phyloP scores from a whole-genome alignment of 2,329 filamentous ascomycete genomes.

The Trichoderma guizhouense region DNA sequence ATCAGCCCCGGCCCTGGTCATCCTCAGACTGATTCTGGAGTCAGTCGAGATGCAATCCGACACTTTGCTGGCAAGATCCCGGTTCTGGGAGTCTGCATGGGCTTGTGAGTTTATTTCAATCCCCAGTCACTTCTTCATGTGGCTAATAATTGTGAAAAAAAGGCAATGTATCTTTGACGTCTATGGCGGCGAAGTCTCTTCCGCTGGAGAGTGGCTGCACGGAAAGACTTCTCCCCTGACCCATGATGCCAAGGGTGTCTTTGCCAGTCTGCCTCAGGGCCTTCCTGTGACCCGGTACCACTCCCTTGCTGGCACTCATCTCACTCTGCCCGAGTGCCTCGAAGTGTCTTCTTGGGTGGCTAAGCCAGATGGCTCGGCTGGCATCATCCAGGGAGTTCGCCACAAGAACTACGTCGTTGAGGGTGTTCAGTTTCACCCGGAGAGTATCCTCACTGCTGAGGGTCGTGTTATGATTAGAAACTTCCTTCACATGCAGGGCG shows the following conservation, averaged over 20 bases:
- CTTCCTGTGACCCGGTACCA: slow-evolving; percentile 93
- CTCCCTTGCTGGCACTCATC: slow-evolving; percentile 87
- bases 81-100: slow-evolving; percentile 97
- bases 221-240: slow-evolving; percentile 91
- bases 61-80: slow-evolving; percentile 94
- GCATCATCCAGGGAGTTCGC: slow-evolving; percentile 93
- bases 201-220: slow-evolving; percentile 93
- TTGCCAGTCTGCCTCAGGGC: slow-evolving; percentile 72
- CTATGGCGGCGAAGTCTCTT: slow-evolving; percentile 86
- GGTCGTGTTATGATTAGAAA: slow-evolving; percentile 89
- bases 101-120: slow-evolving; percentile 62
- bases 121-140: background rate
- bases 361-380: slow-evolving; percentile 70
- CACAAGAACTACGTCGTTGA: slow-evolving; percentile 91
- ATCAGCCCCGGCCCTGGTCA: slow-evolving; percentile 95
- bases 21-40: slow-evolving; percentile 83
- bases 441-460: slow-evolving; percentile 90
- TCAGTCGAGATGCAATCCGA: slow-evolving; percentile 87
- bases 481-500: slow-evolving; percentile 82
- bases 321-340: slow-evolving; percentile 78
- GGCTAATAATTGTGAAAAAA: slow-evolving; percentile 9
- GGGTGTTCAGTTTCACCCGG: slow-evolving; percentile 95
- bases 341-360: slow-evolving; percentile 90
- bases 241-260: slow-evolving; percentile 91
- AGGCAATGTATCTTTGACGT: slow-evolving; percentile 94